phyloP scores from a whole-genome alignment of 768 basidiomycete genomes.

The Hygrocybe punicea region DNA sequence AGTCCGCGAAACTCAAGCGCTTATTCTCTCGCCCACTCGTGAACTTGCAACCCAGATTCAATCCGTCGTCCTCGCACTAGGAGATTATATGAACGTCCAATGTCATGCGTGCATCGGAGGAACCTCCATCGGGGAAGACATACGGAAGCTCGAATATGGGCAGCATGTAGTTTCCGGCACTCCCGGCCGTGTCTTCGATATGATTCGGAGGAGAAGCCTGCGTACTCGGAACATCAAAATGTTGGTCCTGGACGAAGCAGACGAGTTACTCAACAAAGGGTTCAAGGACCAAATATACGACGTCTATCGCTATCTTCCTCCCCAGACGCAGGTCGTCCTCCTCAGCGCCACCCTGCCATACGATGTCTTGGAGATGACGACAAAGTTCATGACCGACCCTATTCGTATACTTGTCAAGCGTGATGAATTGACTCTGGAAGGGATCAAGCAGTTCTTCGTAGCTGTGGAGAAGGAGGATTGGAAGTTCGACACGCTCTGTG shows the following conservation, averaged over 20 bases:
- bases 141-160: slow-evolving; percentile 93
- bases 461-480: slow-evolving; percentile 99
- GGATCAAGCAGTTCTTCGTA: slow-evolving; percentile 95
- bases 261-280: slow-evolving; percentile 94
- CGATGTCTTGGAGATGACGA: slow-evolving; percentile 98
- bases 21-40: slow-evolving; percentile 96
- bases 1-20: slow-evolving; percentile 91
- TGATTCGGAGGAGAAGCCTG: slow-evolving; percentile 92
- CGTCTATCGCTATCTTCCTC: slow-evolving; percentile 95
- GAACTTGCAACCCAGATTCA: slow-evolving; percentile 99
- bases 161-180: slow-evolving; percentile 98
- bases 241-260: slow-evolving; percentile 91
- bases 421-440: slow-evolving; percentile 97
- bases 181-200: slow-evolving; percentile 97
- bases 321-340: slow-evolving; percentile 94
- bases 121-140: slow-evolving; percentile 95
- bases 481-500: slow-evolving; percentile 98
- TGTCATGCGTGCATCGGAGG: slow-evolving; percentile 99
- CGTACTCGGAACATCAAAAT: slow-evolving; percentile 98
- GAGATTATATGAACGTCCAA: slow-evolving; percentile 99
- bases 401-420: slow-evolving; percentile 98
- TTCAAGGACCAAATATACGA: slow-evolving; percentile 99
- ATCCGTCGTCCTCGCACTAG: slow-evolving; percentile 91
- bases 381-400: slow-evolving; percentile 99
- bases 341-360: slow-evolving; percentile 94